phyloP scores from a whole-genome alignment of 768 basidiomycete genomes.

The Steccherinum ochraceum region DNA sequence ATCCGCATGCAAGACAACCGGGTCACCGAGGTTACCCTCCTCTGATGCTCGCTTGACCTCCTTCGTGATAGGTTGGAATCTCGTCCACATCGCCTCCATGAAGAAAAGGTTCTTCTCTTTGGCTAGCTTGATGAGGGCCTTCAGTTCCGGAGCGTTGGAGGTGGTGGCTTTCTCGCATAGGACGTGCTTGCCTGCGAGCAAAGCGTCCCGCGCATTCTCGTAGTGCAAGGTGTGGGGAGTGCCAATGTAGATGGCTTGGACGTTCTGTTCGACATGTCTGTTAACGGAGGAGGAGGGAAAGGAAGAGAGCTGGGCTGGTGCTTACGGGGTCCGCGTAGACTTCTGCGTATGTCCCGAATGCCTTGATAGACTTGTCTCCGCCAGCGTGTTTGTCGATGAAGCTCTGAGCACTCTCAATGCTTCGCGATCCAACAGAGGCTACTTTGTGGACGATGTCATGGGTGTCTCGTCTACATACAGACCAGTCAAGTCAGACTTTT shows the following conservation, averaged over 20 bases:
- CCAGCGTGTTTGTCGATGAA: slow-evolving; percentile 54
- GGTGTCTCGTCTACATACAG: slow-evolving; percentile 46
- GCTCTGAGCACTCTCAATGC: slow-evolving; percentile 54
- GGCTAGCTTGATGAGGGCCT: slow-evolving; percentile 66
- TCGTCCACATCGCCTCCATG: slow-evolving; percentile 91
- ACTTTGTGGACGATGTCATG: slow-evolving; percentile 64
- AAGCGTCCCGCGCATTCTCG: slow-evolving; percentile 64
- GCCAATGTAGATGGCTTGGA: slow-evolving; percentile 60
- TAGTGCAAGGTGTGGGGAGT: slow-evolving; percentile 87
- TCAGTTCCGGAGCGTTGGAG: slow-evolving; percentile 66
- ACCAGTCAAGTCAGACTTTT: background rate
- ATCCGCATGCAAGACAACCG: slow-evolving; percentile 68
- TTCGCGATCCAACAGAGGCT: slow-evolving; percentile 74
- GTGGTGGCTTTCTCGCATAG: slow-evolving; percentile 90
- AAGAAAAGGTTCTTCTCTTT: slow-evolving; percentile 78
- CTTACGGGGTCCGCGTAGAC: slow-evolving; percentile 65
- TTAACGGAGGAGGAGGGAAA: background rate
- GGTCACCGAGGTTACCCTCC: slow-evolving; percentile 57
- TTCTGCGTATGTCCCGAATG: slow-evolving; percentile 68
- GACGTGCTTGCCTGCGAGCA: slow-evolving; percentile 77
- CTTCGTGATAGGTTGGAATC: slow-evolving; percentile 64
- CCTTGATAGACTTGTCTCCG: slow-evolving; percentile 50
- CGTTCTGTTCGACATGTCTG: slow-evolving; percentile 35
- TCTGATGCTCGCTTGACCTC: slow-evolving; percentile 63
- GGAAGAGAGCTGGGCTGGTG: slow-evolving; percentile 1